Evolutionary conservation across 2,329 filamentous ascomycete genomes (phyloP).

Genomic region (Esteya vermicola): DNA sequence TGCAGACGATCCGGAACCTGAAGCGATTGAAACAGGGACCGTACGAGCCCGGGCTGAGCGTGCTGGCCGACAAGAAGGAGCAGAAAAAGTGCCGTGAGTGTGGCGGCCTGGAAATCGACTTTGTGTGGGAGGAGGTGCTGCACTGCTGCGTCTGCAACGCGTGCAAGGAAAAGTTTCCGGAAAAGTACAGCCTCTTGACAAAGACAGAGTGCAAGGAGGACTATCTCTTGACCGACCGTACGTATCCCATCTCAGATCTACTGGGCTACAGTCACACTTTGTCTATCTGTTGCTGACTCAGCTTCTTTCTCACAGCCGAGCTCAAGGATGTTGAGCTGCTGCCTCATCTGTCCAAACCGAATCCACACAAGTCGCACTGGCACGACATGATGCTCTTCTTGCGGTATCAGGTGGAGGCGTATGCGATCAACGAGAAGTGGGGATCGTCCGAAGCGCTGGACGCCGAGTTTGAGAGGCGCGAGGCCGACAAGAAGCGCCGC

Average conservation of each 20-base stretch:
- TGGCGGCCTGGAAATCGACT: constrained; percentile 74
- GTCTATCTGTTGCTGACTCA: not conserved
- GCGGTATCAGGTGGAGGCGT: constrained; percentile 85
- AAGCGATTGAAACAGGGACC: constrained; percentile 63
- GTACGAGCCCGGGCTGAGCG: constrained; percentile 79
- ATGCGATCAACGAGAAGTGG: constrained; percentile 85
- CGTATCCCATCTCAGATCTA: not conserved
- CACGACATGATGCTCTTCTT: constrained; percentile 98
- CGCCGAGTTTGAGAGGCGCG: constrained; percentile 70
- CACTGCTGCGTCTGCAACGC: constrained; percentile 57
- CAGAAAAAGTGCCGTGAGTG: constrained; percentile 77
- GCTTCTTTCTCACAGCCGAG: constrained; percentile 43
- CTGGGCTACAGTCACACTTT: not conserved
- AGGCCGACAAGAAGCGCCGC: constrained; percentile 64
- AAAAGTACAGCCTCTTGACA: constrained; percentile 88
- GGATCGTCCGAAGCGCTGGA: constrained; percentile 75
- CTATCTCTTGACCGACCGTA: constrained; percentile 84
- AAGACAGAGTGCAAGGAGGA: constrained; percentile 96
- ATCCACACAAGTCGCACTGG: constrained; percentile 92
- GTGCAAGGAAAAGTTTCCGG: constrained; percentile 82
- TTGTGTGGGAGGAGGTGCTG: constrained; percentile 84
- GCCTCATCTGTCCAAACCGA: constrained; percentile 76
- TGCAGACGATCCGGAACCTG: constrained; percentile 60
- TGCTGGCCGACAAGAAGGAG: constrained; percentile 46
- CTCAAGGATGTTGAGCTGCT: constrained; percentile 78